Percentiles rank a stretch among this genome's conserved stretches.
Conservation (phyloP, 108 stramenopile genomes). For the Fragilaria radians region DNA sequence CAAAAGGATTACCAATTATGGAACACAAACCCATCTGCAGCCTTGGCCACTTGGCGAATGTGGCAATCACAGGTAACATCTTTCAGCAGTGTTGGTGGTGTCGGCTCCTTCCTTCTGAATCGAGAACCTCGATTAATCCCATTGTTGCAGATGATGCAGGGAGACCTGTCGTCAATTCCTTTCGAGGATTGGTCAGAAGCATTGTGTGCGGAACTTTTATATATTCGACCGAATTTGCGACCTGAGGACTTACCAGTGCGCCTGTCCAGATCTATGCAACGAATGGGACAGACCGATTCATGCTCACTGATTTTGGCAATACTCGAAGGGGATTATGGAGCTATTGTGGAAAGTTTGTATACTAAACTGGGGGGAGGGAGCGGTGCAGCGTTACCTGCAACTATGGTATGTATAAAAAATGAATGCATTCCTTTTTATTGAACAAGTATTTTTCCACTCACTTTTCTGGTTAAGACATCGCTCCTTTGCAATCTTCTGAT, state of each 20-base stretch:
- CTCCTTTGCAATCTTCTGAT: constrained; percentile 52
- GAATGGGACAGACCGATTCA: constrained; percentile 3
- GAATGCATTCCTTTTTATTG: no score
- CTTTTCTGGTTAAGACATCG: constrained; percentile 26
- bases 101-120: no score
- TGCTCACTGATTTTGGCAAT: constrained; percentile 50
- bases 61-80: constrained; percentile 42
- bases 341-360: constrained; percentile 41
- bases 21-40: constrained; percentile 55
- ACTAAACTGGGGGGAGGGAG: constrained; percentile 52
- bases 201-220: constrained; percentile 64
- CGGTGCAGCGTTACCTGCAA: constrained; percentile 73
- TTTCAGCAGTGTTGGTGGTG: no score
- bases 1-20: constrained; percentile 46
- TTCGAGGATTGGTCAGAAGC: constrained; percentile 55
- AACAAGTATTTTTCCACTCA: neutral
- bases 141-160: constrained; percentile 27
- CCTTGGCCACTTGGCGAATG: constrained; percentile 26
- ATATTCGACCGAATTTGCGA: constrained; percentile 45
- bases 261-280: constrained; percentile 39
- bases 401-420: constrained; percentile 65
- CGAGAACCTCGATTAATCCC: constrained; percentile 34
- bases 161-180: constrained; percentile 18
- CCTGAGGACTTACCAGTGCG: constrained; percentile 49
- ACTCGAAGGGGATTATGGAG: constrained; percentile 63